Evolutionary conservation across 495 filamentous ascomycete genomes (phyloP).

Genomic region (Achaetomiella virescens): DNA sequence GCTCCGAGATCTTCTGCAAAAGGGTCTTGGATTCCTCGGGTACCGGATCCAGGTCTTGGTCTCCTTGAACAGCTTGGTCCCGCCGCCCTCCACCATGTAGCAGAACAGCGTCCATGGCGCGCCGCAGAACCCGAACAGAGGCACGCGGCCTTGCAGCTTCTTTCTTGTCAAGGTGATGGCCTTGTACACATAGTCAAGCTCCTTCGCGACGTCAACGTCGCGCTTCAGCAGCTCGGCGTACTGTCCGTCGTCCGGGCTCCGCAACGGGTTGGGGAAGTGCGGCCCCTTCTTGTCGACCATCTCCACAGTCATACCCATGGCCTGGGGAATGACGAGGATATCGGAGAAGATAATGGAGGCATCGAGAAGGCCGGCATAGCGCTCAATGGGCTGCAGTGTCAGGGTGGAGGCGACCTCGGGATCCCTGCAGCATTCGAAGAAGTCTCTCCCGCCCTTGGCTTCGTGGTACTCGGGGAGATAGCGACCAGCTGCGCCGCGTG

Average conservation of each 20-base stretch:
- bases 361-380: slow-evolving; percentile 83
- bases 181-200: slow-evolving; percentile 89
- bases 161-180: slow-evolving; percentile 86
- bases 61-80: slow-evolving; percentile 85
- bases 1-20: slow-evolving; percentile 81
- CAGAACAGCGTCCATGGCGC: slow-evolving; percentile 94
- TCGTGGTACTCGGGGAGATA: slow-evolving; percentile 98
- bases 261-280: slow-evolving; percentile 80
- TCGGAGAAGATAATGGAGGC: slow-evolving; percentile 99
- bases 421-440: slow-evolving; percentile 92
- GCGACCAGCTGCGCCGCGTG: slow-evolving; percentile 64
- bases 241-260: slow-evolving; percentile 69
- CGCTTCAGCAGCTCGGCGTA: slow-evolving; percentile 69
- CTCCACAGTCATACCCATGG: slow-evolving; percentile 92
- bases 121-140: slow-evolving; percentile 94
- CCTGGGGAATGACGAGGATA: slow-evolving; percentile 95
- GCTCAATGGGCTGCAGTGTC: slow-evolving; percentile 89
- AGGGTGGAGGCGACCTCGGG: slow-evolving; percentile 88
- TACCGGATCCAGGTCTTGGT: slow-evolving; percentile 94
- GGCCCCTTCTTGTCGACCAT: slow-evolving; percentile 97
- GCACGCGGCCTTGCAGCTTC: slow-evolving; percentile 82
- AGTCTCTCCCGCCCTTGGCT: slow-evolving; percentile 81
- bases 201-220: slow-evolving; percentile 72
- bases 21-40: slow-evolving; percentile 67
- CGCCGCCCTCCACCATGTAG: slow-evolving; percentile 98